These are phyloP conservation scores for Xerocomus spinulosus DNA, from an alignment of 768 basidiomycete genomes.

Conservation along the genomic window DNA sequence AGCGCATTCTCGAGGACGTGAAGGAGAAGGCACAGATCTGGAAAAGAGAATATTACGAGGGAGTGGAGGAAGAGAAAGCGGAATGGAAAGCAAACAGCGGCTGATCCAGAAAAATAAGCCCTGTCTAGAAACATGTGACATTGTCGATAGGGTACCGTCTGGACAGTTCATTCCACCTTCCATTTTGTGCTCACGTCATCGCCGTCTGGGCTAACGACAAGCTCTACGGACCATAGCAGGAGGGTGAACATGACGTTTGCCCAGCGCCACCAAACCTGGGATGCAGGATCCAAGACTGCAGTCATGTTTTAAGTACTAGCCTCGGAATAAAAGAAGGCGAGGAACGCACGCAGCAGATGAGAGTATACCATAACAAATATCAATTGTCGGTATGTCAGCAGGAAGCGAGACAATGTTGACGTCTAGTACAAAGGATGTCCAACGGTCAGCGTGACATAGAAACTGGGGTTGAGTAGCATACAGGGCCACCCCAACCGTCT, in stretches of 20 bases:
- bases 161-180: conserved; percentile 57
- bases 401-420: conserved; percentile 65
- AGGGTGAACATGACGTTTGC: conserved; percentile 86
- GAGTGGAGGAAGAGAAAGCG: conserved; percentile 54
- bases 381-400: conserved; percentile 78
- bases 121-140: conserved; percentile 4
- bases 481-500: conserved; percentile 67
- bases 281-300: conserved; percentile 78
- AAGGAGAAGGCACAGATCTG: conserved; percentile 84
- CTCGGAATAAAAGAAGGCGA: not conserved
- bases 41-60: conserved; percentile 88
- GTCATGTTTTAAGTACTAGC: conserved; percentile 1
- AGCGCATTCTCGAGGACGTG: conserved; percentile 80
- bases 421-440: conserved; percentile 48
- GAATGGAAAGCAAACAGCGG: conserved; percentile 64
- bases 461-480: conserved; percentile 26
- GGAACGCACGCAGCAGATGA: conserved; percentile 67
- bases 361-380: conserved; percentile 88
- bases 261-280: conserved; percentile 95
- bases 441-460: conserved; percentile 8
- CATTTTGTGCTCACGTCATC: conserved; percentile 64
- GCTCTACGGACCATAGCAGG: conserved; percentile 76
- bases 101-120: conserved; percentile 13
- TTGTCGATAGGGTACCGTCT: conserved; percentile 7
- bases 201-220: conserved; percentile 73